Percentiles rank a stretch among this genome's conserved stretches.
Evolutionary conservation across 495 filamentous ascomycete species (phyloP).

Genomic region (Xylaria curta): DNA sequence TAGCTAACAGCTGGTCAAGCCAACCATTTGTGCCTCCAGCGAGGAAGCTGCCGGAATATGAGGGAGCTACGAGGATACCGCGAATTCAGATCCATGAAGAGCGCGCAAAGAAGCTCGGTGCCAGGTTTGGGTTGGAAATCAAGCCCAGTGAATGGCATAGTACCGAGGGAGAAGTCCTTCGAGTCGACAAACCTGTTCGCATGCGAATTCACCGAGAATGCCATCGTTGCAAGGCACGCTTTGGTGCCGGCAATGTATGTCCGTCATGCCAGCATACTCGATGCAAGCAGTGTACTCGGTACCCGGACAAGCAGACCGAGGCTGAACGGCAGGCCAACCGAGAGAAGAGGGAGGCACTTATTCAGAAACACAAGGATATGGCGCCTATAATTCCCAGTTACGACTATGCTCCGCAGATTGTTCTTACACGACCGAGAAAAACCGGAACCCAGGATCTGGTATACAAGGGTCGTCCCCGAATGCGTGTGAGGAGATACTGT

Average conservation of each 20-base stretch:
- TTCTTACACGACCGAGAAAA: constrained; percentile 67
- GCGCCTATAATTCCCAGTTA: constrained; percentile 56
- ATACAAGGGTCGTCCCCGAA: constrained; percentile 64
- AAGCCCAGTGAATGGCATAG: constrained; percentile 73
- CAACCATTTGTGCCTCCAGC: constrained; percentile 36
- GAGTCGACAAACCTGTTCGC: constrained; percentile 86
- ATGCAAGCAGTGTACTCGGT: constrained; percentile 80
- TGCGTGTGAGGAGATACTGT: constrained; percentile 77
- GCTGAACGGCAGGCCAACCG: constrained; percentile 56
- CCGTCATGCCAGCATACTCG: constrained; percentile 74
- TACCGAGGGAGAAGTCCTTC: constrained; percentile 63
- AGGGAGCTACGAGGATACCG: constrained; percentile 49
- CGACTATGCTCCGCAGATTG: constrained; percentile 47
- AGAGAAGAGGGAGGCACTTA: constrained; percentile 48
- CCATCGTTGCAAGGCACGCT: constrained; percentile 76
- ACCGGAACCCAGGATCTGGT: constrained; percentile 73
- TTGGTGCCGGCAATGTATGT: constrained; percentile 74
- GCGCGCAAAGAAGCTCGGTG: constrained; percentile 72
- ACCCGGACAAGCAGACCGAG: constrained; percentile 63
- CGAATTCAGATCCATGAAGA: constrained; percentile 65
- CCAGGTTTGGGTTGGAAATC: constrained; percentile 74
- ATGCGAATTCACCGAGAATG: constrained; percentile 89
- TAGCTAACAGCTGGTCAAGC: constrained; percentile 11
- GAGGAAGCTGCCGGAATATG: constrained; percentile 36
- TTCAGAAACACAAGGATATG: constrained; percentile 58